Conservation (phyloP, 116 monocot genomes). For the Phalaenopsis hybrid region DNA sequence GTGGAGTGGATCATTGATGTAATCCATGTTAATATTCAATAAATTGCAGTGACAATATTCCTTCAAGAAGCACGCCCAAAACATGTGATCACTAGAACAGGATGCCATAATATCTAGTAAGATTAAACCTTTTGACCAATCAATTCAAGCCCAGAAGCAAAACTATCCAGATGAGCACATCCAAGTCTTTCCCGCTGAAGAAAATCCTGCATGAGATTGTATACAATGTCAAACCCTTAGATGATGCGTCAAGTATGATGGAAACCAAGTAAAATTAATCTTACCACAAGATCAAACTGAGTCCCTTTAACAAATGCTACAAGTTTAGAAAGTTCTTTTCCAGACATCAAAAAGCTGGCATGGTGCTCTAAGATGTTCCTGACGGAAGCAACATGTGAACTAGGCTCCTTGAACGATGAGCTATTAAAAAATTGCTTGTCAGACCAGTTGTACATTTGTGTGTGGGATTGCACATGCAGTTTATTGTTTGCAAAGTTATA, state of each 20-base stretch:
- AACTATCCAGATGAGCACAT: constrained; percentile 89
- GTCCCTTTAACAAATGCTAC: constrained; percentile 99
- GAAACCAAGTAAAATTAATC: constrained; percentile 9
- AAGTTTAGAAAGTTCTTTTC: constrained; percentile 98
- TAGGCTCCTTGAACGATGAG: constrained; percentile 81
- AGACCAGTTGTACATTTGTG: background rate
- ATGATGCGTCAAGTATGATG: background rate
- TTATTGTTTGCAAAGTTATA: background rate
- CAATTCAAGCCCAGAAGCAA: constrained; percentile 96
- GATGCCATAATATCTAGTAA: constrained; percentile 8
- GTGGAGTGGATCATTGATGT: background rate
- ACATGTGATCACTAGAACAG: background rate
- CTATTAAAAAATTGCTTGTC: constrained; percentile 28
- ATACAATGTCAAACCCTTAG: constrained; percentile 2
- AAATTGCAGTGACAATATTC: background rate
- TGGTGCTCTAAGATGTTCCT: constrained; percentile 96
- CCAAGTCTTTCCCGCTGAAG: constrained; percentile 89
- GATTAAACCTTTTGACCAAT: constrained; percentile 85
- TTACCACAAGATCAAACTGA: constrained; percentile 99
- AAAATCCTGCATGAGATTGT: constrained; percentile 65
- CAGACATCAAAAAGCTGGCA: constrained; percentile 96
- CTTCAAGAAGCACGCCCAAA: background rate
- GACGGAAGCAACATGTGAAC: constrained; percentile 89
- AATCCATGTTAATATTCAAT: background rate
- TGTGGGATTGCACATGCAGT: background rate